Evolutionary conservation across 1,284 basidiomycete species (phyloP), one percentile per base, ranked within the genome.

Genomic region (Cryptococcus sp.): DNA sequence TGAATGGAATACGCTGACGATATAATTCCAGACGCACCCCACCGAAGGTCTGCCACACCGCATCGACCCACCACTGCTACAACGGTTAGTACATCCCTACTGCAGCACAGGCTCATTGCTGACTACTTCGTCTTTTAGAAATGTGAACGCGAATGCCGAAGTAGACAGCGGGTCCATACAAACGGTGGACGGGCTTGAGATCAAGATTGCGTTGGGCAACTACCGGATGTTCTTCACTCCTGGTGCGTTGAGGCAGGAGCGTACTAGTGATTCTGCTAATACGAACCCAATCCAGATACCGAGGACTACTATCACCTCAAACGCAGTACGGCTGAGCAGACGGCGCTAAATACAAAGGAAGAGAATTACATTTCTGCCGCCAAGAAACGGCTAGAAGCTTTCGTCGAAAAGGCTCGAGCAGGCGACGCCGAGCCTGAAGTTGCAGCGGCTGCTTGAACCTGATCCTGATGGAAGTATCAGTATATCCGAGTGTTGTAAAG

Each of bases 141-240:
- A 60, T 40, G 53, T 68, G 6, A 57, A 56, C 27, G 63, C 42
- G 42, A 45, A 45, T 45, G 42, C 42, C 42, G 57, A 61, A 45
- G 38, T 47, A 3, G 47, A 57, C 3, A 53, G 46, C 13, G 59
- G 55, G 17, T 53, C 56, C 17, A 73, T 74, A 50, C 59, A 71
- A 19, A 61, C 78, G 38, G 69, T 72, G 27, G 74, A 71, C 48
- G 78, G 75, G 40, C 82, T 88, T 77, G 82, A 81, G 57, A 83
- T 91, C 62, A 85, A 86, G 62, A 83, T 93, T 49, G 82, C 83
- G 53, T 66, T 84, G 56, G 83, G 85, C 50, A 84, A 82, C 61
- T 91, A 91, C 82, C 87, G 86, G 75, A 76, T 92, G 60, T 82
- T 89, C 78, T 91, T 89, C 72, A 88, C 87, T 66, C 82, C 80